Evolutionary conservation across 768 basidiomycete genomes (phyloP).

Genomic region (Leccinum imitatum): DNA sequence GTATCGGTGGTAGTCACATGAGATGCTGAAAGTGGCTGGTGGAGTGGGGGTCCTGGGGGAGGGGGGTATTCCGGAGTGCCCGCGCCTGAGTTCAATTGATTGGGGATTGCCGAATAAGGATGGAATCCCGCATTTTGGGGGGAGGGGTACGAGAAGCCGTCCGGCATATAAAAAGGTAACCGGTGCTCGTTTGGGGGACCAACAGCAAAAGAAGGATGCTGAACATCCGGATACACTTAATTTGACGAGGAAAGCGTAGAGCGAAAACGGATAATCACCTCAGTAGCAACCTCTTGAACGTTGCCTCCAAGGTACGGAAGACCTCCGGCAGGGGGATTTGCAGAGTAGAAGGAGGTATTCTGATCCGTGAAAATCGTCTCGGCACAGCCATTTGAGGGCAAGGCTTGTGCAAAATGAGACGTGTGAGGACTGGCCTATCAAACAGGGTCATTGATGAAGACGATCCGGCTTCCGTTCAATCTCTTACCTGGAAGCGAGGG

Average conservation of each 20-base stretch:
- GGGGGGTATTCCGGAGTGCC: background rate
- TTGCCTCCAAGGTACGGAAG: background rate
- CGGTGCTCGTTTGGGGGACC: background rate
- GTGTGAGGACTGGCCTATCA: background rate
- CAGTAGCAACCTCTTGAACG: background rate
- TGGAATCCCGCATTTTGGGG: background rate
- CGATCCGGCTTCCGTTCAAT: background rate
- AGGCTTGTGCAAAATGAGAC: background rate
- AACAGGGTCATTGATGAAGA: background rate
- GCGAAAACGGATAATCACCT: background rate
- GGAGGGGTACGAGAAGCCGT: too few relatives aligned
- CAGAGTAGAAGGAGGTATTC: background rate
- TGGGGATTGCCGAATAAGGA: background rate
- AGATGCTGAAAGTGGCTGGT: background rate
- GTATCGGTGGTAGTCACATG: background rate
- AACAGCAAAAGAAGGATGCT: background rate
- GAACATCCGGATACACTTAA: background rate
- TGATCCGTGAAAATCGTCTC: background rate
- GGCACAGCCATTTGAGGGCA: too few relatives aligned
- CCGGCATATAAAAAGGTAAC: background rate
- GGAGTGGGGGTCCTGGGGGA: background rate
- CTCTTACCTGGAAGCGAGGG: background rate
- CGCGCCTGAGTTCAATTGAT: background rate
- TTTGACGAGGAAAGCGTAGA: background rate
- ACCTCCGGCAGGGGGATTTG: background rate